phyloP scores from a whole-genome alignment of 2,329 filamentous ascomycete genomes.

The Stagonosporopsis chrysanthemi region DNA sequence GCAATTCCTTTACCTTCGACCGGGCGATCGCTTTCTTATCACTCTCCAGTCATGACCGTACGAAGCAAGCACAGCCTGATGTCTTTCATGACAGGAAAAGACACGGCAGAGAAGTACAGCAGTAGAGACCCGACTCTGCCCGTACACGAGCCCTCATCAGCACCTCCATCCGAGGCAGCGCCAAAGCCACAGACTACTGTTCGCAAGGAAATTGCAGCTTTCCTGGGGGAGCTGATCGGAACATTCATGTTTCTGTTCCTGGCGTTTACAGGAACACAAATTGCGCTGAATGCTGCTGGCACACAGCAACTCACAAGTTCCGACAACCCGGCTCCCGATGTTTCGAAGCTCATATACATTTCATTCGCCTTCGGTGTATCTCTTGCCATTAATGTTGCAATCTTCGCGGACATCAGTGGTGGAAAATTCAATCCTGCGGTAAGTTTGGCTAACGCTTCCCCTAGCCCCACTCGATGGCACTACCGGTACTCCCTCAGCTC shows the following conservation, averaged over 20 bases:
- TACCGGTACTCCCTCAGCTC: slow-evolving; percentile 1
- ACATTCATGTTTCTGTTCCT: slow-evolving; percentile 56
- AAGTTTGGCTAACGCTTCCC: slow-evolving; percentile 24
- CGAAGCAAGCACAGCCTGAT: slow-evolving; percentile 21
- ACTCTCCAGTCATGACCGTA: slow-evolving; percentile 10
- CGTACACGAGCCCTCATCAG: slow-evolving; percentile 23
- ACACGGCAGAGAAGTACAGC: slow-evolving; percentile 12
- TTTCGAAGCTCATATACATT: slow-evolving; percentile 47
- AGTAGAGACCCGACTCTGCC: slow-evolving; percentile 15
- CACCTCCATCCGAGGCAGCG: slow-evolving; percentile 13
- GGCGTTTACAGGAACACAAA: slow-evolving; percentile 51
- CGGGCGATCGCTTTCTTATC: not conserved
- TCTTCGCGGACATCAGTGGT: slow-evolving; percentile 48
- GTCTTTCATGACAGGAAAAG: slow-evolving; percentile 19
- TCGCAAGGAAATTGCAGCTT: slow-evolving; percentile 32
- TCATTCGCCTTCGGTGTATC: slow-evolving; percentile 45
- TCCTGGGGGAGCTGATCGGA: slow-evolving; percentile 55
- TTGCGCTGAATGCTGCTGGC: slow-evolving; percentile 55
- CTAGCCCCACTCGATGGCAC: slow-evolving; percentile 42
- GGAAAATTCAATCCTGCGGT: slow-evolving; percentile 43
- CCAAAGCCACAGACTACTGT: slow-evolving; percentile 10
- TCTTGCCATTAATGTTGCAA: slow-evolving; percentile 47
- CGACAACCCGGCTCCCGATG: slow-evolving; percentile 22
- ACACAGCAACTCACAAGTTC: slow-evolving; percentile 37
- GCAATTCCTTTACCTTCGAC: not conserved